Conservation (phyloP, 345 rosid species). For the Bruguiera sexangula region DNA sequence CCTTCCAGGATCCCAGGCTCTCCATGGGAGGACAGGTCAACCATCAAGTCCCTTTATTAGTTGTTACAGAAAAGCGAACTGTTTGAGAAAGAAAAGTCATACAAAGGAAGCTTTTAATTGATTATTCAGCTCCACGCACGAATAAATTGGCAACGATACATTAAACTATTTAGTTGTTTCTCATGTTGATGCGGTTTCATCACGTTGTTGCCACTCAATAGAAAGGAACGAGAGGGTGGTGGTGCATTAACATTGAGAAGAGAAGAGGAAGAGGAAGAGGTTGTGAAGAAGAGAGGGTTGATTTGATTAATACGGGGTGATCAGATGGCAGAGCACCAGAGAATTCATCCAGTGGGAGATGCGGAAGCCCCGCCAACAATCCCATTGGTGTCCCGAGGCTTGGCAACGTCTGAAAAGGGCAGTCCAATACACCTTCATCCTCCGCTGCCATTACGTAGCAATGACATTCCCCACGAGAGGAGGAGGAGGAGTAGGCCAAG, state of each 20-base stretch:
- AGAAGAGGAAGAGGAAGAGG: background rate
- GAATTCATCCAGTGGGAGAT: conserved; percentile 44
- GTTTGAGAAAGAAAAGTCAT: too few relatives aligned
- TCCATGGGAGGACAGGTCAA: background rate
- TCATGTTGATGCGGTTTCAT: too few relatives aligned
- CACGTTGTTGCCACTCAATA: too few relatives aligned
- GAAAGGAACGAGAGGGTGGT: too few relatives aligned
- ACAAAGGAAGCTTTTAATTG: too few relatives aligned
- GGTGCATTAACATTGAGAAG: background rate
- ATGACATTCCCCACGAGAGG: conserved; percentile 8
- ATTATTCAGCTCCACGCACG: too few relatives aligned
- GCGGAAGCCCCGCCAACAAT: conserved; percentile 32
- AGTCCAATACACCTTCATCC: conserved; percentile 9
- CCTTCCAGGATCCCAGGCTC: conserved; percentile 3
- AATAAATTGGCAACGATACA: too few relatives aligned
- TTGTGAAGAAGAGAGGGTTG: background rate
- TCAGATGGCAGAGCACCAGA: conserved; percentile 40
- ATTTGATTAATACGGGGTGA: conserved; percentile 5
- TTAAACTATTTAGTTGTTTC: too few relatives aligned
- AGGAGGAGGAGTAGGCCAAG: conserved; percentile 20
- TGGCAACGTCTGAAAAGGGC: conserved; percentile 30
- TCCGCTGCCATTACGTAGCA: conserved; percentile 12
- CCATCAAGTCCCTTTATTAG: too few relatives aligned
- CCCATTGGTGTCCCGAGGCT: conserved; percentile 30
- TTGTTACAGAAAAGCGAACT: too few relatives aligned